A percentile compares a stretch with the other conserved stretches of the same genome.
Evolutionary conservation across 1,284 basidiomycete genomes (phyloP).

Genomic region (Fomitopsis pinicola): DNA sequence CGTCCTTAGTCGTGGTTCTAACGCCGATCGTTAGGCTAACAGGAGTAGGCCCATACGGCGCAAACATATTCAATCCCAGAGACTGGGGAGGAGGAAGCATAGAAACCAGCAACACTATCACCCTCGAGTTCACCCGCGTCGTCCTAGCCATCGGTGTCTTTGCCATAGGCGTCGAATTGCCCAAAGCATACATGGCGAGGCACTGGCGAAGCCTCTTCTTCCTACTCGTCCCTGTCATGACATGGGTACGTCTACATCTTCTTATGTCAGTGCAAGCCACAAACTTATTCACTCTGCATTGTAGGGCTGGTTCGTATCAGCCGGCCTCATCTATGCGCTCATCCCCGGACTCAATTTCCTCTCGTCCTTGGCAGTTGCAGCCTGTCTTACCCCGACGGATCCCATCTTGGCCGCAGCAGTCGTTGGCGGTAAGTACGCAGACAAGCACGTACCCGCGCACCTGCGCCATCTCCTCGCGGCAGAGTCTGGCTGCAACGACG

Average conservation of each 20-base stretch:
- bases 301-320: constrained; percentile 90
- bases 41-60: constrained; percentile 74
- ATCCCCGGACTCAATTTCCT: constrained; percentile 87
- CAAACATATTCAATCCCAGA: constrained; percentile 83
- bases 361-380: constrained; percentile 84
- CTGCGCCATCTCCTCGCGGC: constrained; percentile 88
- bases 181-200: constrained; percentile 86
- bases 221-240: constrained; percentile 87
- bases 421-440: constrained; percentile 96
- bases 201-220: constrained; percentile 91
- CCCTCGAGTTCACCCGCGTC: constrained; percentile 90
- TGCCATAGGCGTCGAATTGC: constrained; percentile 94
- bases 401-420: constrained; percentile 89
- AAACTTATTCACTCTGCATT: background rate
- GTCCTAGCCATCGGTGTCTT: constrained; percentile 98
- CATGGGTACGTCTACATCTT: constrained; percentile 56
- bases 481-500: constrained; percentile 93
- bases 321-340: constrained; percentile 84
- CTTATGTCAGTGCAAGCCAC: too few relatives aligned
- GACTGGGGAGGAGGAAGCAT: constrained; percentile 66
- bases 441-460: constrained; percentile 97
- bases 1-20: constrained; percentile 13
- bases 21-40: background rate
- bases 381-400: constrained; percentile 95
- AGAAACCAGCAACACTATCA: constrained; percentile 64